phyloP scores from a whole-genome alignment of 441 rosid genomes.

The Erodium trifolium region DNA sequence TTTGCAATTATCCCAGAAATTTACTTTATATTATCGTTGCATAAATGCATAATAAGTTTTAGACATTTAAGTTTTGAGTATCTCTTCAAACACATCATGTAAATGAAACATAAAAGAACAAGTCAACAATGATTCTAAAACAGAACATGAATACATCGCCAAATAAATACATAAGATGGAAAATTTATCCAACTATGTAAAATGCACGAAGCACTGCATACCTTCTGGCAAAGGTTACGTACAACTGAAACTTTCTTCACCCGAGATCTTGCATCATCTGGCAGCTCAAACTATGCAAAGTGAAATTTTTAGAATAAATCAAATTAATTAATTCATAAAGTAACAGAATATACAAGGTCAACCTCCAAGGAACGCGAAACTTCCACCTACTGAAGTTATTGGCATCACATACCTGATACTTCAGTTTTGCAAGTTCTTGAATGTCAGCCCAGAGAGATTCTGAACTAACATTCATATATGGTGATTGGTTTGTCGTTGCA shows the following conservation, averaged over 20 bases:
- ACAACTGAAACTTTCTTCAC: conserved; percentile 80
- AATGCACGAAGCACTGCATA: conserved; percentile 14
- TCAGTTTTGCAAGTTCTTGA: conserved; percentile 70
- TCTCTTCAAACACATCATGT: background rate
- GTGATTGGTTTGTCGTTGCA: conserved; percentile 16
- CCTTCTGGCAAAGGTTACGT: conserved; percentile 96
- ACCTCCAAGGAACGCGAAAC: background rate
- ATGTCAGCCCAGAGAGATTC: conserved; percentile 85
- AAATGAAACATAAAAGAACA: no score
- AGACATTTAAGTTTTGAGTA: background rate
- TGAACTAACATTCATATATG: conserved; percentile 67
- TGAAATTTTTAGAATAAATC: conserved; percentile 14
- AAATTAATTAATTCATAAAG: background rate
- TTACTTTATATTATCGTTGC: no score
- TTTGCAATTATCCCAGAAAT: no score
- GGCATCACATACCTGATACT: conserved; percentile 63
- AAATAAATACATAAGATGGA: no score
- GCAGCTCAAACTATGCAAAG: conserved; percentile 68
- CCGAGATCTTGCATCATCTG: conserved; percentile 57
- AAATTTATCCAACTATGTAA: background rate
- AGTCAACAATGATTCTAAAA: no score
- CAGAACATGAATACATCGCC: no score
- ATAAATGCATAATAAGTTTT: no score
- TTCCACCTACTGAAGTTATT: background rate
- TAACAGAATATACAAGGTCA: background rate